These are phyloP conservation scores for Mortierella hygrophila DNA, from an alignment of 192 early-diverging fungal genomes.

Conservation along the genomic window DNA sequence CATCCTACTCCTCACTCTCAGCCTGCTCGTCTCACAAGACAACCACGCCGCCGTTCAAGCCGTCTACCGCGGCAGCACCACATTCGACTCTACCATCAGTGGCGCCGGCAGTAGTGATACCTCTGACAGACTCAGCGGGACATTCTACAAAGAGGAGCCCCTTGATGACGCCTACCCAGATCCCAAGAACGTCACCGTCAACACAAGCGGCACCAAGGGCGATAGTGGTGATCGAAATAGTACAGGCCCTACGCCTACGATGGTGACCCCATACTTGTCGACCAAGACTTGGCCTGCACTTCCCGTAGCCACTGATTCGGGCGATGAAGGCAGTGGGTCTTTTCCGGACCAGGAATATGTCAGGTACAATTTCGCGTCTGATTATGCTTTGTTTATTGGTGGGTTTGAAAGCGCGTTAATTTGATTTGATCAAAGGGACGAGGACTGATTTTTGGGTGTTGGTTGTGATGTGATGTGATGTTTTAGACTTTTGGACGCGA, in stretches of 20 bases:
- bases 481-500: slow-evolving; percentile 55
- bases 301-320: neutral
- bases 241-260: slow-evolving; percentile 1
- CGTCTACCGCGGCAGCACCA: neutral
- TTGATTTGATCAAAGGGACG: neutral
- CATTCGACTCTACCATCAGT: neutral
- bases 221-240: neutral
- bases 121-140: neutral
- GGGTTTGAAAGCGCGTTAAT: neutral
- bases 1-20: neutral
- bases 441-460: neutral
- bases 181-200: neutral
- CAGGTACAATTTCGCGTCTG: slow-evolving; percentile 3
- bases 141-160: slow-evolving; percentile 2
- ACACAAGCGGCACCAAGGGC: neutral
- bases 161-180: slow-evolving; percentile 24
- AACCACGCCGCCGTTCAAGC: neutral
- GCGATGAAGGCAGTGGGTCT: neutral
- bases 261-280: neutral
- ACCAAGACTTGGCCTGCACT: slow-evolving; percentile 29
- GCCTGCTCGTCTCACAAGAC: neutral
- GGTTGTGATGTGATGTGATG: neutral
- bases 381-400: neutral
- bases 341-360: slow-evolving; percentile 45
- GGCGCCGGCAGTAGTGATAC: neutral